Conservation (phyloP, 768 basidiomycete genomes). For the Hericium alpestre region DNA sequence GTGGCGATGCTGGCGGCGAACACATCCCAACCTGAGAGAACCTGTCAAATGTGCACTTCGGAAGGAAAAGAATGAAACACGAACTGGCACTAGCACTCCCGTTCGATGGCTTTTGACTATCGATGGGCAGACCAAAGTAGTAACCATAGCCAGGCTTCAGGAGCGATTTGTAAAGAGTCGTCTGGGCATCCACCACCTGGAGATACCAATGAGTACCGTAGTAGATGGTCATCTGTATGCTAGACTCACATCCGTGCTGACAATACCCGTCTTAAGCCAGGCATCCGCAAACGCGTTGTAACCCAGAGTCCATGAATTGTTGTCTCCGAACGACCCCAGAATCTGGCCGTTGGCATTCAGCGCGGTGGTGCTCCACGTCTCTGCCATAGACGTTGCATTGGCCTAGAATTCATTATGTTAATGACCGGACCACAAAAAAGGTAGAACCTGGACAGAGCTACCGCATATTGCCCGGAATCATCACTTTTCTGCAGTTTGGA, state of each 20-base stretch:
- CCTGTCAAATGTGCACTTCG: not conserved
- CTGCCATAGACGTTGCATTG: no score
- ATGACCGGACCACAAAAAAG: no score
- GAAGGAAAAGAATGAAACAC: not conserved
- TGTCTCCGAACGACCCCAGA: constrained; percentile 1
- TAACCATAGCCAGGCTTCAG: no score
- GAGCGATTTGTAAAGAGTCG: no score
- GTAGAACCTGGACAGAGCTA: no score
- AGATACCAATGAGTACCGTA: no score
- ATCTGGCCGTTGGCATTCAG: constrained; percentile 5
- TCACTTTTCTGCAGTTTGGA: no score
- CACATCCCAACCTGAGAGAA: constrained; percentile 6
- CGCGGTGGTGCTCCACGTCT: constrained; percentile 4
- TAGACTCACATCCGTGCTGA: not conserved
- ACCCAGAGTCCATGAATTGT: constrained; percentile 9
- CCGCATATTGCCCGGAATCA: no score
- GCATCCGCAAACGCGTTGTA: constrained; percentile 10
- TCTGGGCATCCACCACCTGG: no score
- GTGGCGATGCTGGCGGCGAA: constrained; percentile 3
- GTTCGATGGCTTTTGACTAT: constrained; percentile 3
- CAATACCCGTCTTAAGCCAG: constrained; percentile 7
- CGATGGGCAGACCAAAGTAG: constrained; percentile 7
- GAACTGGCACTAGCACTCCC: constrained; percentile 1
- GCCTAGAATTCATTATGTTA: no score
- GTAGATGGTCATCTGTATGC: no score